Evolutionary conservation across 108 stramenopile species (phyloP), one percentile per base, ranked within the genome.

Genomic region (Fistulifera solaris): DNA sequence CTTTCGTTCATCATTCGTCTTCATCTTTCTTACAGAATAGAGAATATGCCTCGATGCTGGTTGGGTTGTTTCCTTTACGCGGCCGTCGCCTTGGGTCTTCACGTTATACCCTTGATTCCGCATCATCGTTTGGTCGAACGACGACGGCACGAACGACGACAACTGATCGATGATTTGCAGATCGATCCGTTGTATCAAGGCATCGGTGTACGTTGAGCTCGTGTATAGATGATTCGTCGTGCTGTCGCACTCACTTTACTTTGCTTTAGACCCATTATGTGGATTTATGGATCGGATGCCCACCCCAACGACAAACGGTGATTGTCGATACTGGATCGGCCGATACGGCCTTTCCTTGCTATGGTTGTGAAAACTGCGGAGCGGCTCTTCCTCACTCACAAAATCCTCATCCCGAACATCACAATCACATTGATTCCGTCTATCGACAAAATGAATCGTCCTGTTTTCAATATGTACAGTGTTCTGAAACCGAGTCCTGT

Each of bases 281-380:
- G 27, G 85, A 90, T 57, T 59, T 91, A 0, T 92, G 83, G 77
- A 80, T 85, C 8, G 94, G 93, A n/a, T 73, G 83, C 3, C 90
- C 90, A 17, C 74, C 87, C 41, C 90, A 94, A 56, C 70, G 90
- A 0, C 85, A 88, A 48, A 89, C 86, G 7, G 80, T 92, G 27
- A 94, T 94, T 56, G 80, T 94, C 51, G 94, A 94, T 58, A 94
- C 94, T 14, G 94, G 94, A 0, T 71, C 68, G n/a, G 76, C 75
- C 59, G 79, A 73, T 52, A 94, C 90, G n/a, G 90, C 90, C 48
- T 94, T 94, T 56, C 94, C 94, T 14, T 94, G 94, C 61, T 55
- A 61, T 16, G 87, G 68, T 43, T 94, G 93, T 51, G 23, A 53
- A n/a, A 55, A 56, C 25, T 94, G 94, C 54, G 94, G 31, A 35